phyloP scores from a whole-genome alignment of 306 rosid species.

The Mucuna pruriens region DNA sequence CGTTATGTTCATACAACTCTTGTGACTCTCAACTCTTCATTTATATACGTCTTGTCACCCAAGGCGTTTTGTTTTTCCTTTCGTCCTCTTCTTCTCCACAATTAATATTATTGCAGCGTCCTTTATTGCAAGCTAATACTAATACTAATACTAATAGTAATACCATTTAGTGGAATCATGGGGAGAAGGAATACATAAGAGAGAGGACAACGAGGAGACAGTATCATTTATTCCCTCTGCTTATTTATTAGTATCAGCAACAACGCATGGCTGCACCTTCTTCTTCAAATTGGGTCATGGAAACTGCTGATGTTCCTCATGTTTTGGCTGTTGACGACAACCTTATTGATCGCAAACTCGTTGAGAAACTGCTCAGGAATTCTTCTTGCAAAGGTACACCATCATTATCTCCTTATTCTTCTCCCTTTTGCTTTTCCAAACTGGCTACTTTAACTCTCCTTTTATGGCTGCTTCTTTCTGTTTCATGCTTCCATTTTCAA shows the following conservation, averaged over 20 bases:
- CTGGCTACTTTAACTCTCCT: neutral
- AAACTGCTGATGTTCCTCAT: slow-evolving; percentile 69
- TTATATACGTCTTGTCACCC: slow-evolving; percentile 32
- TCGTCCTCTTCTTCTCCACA: slow-evolving; percentile 38
- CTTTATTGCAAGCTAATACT: slow-evolving; percentile 41
- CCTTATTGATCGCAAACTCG: slow-evolving; percentile 78
- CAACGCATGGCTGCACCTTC: slow-evolving; percentile 41
- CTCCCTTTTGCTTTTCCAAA: neutral
- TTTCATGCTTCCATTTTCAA: slow-evolving; percentile 3
- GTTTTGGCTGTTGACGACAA: slow-evolving; percentile 95
- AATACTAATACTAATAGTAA: neutral
- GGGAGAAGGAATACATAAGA: neutral
- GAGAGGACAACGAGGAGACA: neutral
- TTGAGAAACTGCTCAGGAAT: slow-evolving; percentile 81
- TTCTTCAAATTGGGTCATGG: slow-evolving; percentile 59
- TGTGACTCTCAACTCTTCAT: slow-evolving; percentile 55
- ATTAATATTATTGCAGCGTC: slow-evolving; percentile 38
- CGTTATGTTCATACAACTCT: slow-evolving; percentile 49
- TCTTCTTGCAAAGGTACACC: slow-evolving; percentile 82
- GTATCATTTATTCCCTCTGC: slow-evolving; percentile 28
- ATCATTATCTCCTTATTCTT: neutral
- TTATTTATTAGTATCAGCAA: neutral
- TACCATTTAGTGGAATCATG: neutral
- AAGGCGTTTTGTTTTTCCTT: slow-evolving; percentile 30
- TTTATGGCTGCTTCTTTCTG: neutral